Evolutionary conservation across 2,329 filamentous ascomycete species (phyloP).

Genomic region (Neodidymelliopsis sp.): DNA sequence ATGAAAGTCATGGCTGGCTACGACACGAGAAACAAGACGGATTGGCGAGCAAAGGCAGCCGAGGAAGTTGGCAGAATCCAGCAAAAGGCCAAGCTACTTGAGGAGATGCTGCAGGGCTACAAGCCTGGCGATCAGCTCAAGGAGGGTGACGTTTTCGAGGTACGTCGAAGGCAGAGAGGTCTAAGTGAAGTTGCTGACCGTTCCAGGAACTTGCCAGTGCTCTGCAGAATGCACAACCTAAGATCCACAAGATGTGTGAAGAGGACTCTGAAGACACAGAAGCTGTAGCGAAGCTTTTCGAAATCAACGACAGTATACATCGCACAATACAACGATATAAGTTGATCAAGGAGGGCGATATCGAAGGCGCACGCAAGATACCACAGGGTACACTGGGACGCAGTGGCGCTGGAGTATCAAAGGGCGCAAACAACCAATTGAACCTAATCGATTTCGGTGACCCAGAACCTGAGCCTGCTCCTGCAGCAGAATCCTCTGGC

Average conservation of each 20-base stretch:
- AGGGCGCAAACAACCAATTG: constrained; percentile 77
- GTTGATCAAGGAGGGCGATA: constrained; percentile 92
- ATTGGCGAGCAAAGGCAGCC: constrained; percentile 96
- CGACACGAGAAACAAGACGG: constrained; percentile 93
- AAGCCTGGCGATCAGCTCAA: constrained; percentile 80
- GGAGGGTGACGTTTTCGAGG: constrained; percentile 73
- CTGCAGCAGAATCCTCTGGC: constrained; percentile 36
- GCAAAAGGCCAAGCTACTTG: constrained; percentile 89
- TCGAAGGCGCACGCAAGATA: constrained; percentile 82
- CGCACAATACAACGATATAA: constrained; percentile 95
- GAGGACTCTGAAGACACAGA: constrained; percentile 97
- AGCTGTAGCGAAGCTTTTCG: constrained; percentile 91
- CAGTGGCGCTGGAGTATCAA: constrained; percentile 67
- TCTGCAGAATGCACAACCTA: constrained; percentile 91
- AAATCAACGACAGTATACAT: constrained; percentile 99
- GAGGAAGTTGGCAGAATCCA: constrained; percentile 95
- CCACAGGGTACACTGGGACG: constrained; percentile 79
- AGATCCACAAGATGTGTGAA: constrained; percentile 99
- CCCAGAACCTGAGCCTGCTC: constrained; percentile 65
- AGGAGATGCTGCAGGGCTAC: constrained; percentile 90
- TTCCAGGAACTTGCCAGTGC: constrained; percentile 82
- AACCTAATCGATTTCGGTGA: constrained; percentile 93
- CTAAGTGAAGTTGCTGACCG: constrained; percentile 25
- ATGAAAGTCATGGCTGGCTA: constrained; percentile 99
- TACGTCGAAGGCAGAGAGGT: constrained; percentile 33